These are phyloP conservation scores for Cladophialophora chaetospira DNA, from an alignment of 2,329 filamentous ascomycete genomes.

Conservation along the genomic window DNA sequence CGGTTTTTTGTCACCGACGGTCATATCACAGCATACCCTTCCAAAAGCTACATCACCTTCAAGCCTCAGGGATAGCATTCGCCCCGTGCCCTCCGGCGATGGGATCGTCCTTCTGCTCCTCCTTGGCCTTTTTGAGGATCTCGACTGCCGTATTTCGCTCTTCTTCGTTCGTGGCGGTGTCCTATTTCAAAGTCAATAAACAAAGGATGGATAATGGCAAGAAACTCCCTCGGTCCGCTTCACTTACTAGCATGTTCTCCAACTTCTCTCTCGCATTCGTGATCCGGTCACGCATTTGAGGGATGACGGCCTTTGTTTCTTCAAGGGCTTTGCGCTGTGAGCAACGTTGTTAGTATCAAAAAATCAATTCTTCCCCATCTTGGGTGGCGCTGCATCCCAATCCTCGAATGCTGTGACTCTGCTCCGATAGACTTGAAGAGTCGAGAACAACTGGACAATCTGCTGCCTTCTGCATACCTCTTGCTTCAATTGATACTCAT, in stretches of 20 bases:
- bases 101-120: conserved; percentile 32
- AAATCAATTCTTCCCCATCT: neutral
- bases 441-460: no score
- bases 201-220: no score
- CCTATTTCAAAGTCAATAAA: conserved; percentile 35
- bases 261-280: conserved; percentile 70
- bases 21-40: neutral
- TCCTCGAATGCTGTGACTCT: no score
- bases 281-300: conserved; percentile 70
- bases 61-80: neutral
- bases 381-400: no score
- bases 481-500: conserved; percentile 77
- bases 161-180: conserved; percentile 46
- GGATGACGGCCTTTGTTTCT: conserved; percentile 84
- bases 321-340: conserved; percentile 74
- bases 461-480: no score
- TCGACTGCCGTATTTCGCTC: conserved; percentile 60
- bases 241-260: conserved; percentile 71
- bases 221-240: no score
- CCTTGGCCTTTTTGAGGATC: conserved; percentile 55
- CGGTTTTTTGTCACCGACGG: neutral
- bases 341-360: neutral
- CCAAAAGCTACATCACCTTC: neutral
- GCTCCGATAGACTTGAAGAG: no score
- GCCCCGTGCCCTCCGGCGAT: conserved; percentile 31